Conservation (phyloP, 805 yeast species). For the Starmerella davenportii region DNA sequence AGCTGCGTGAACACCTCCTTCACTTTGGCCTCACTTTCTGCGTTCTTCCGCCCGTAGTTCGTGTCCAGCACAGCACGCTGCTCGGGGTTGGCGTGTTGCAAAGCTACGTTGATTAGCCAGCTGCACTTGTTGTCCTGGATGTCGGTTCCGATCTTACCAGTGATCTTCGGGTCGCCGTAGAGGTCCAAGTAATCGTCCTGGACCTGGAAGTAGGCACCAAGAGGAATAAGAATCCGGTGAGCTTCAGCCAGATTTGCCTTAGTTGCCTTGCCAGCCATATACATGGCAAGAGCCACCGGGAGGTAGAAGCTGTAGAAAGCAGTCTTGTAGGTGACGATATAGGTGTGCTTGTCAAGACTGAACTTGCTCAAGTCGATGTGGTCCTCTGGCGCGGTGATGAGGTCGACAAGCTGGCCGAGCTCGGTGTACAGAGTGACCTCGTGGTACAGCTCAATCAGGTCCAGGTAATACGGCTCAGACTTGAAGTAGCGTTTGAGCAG, state of each 20-base stretch:
- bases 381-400: constrained; percentile 95
- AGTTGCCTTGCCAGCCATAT: constrained; percentile 59
- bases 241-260: constrained; percentile 74
- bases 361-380: constrained; percentile 75
- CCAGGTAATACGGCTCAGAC: constrained; percentile 65
- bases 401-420: constrained; percentile 85
- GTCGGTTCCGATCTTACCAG: constrained; percentile 97
- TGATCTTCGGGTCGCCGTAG: constrained; percentile 91
- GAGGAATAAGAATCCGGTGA: constrained; percentile 67
- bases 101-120: constrained; percentile 90
- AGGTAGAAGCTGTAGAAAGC: constrained; percentile 94
- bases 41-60: constrained; percentile 77
- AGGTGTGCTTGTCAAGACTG: constrained; percentile 75
- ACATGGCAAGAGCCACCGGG: constrained; percentile 95
- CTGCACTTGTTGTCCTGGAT: constrained; percentile 96
- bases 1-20: constrained; percentile 60
- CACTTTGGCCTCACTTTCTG: constrained; percentile 45
- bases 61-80: constrained; percentile 70
- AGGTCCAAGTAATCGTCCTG: constrained; percentile 96
- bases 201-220: constrained; percentile 96
- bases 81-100: constrained; percentile 54
- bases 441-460: constrained; percentile 82
- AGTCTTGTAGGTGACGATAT: constrained; percentile 89
- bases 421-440: constrained; percentile 96
- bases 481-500: constrained; percentile 79